phyloP scores from a whole-genome alignment of 805 yeast species.

The Ogataea nitratoaversa region DNA sequence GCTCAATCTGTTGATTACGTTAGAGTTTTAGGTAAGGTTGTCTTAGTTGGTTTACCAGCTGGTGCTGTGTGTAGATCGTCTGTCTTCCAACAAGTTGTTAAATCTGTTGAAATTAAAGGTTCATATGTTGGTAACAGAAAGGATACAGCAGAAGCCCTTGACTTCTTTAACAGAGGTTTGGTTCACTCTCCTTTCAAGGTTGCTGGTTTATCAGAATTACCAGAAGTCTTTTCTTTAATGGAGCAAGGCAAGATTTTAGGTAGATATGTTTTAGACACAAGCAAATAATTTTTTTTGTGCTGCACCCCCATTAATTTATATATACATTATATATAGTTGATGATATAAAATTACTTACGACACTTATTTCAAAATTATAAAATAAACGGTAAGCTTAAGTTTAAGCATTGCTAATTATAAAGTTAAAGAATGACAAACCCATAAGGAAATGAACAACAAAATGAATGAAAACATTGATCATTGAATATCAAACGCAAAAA shows the following conservation, averaged over 20 bases:
- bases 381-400: too few relatives aligned
- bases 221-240: slow-evolving; percentile 71
- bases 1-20: slow-evolving; percentile 55
- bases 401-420: too few relatives aligned
- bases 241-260: slow-evolving; percentile 82
- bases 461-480: too few relatives aligned
- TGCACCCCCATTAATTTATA: too few relatives aligned
- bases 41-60: slow-evolving; percentile 70
- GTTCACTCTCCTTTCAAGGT: slow-evolving; percentile 64
- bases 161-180: slow-evolving; percentile 64
- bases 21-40: slow-evolving; percentile 58
- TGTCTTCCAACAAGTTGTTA: slow-evolving; percentile 71
- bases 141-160: slow-evolving; percentile 75
- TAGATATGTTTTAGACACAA: slow-evolving; percentile 81
- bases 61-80: slow-evolving; percentile 67
- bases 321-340: too few relatives aligned
- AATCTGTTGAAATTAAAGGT: slow-evolving; percentile 68
- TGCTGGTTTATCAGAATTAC: slow-evolving; percentile 70
- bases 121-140: slow-evolving; percentile 89
- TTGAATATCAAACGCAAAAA: too few relatives aligned
- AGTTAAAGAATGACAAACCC: too few relatives aligned
- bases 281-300: slow-evolving; percentile 39
- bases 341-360: too few relatives aligned
- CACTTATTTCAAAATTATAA: too few relatives aligned
- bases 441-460: too few relatives aligned